Conservation (phyloP, 1,284 basidiomycete species). For the Butyriboletus appendiculatus region DNA sequence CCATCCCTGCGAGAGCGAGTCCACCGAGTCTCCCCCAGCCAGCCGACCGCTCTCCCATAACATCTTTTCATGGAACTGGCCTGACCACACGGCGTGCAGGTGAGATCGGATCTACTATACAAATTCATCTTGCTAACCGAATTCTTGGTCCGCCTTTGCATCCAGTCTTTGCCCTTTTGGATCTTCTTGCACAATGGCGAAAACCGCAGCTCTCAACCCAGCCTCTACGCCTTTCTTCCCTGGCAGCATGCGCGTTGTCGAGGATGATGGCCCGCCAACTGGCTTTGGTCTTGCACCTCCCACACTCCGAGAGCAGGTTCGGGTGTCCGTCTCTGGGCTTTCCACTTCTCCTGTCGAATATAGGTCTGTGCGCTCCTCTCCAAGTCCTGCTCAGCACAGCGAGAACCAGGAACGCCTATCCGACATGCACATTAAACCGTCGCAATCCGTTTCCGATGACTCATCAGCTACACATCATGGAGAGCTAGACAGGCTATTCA, state of each 20-base stretch:
- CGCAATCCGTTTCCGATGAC: constrained; percentile 40
- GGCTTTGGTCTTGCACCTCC: constrained; percentile 48
- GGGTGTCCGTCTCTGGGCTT: constrained; percentile 52
- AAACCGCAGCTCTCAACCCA: constrained; percentile 74
- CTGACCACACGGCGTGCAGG: constrained; percentile 26
- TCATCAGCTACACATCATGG: constrained; percentile 49
- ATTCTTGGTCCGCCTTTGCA: constrained; percentile 5
- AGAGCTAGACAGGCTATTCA: constrained; percentile 48
- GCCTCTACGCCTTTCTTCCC: constrained; percentile 83
- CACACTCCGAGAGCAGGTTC: constrained; percentile 55
- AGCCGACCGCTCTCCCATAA: not conserved
- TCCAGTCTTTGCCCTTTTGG: constrained; percentile 16
- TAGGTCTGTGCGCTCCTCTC: constrained; percentile 67
- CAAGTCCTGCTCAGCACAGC: constrained; percentile 55
- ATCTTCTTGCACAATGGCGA: constrained; percentile 55
- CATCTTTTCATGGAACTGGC: constrained; percentile 30
- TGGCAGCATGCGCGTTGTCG: constrained; percentile 55
- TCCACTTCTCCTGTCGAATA: constrained; percentile 64
- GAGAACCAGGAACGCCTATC: constrained; percentile 18
- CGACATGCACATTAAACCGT: constrained; percentile 34
- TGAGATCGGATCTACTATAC: constrained; percentile 15
- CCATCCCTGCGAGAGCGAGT: constrained; percentile 12
- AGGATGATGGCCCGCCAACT: constrained; percentile 48
- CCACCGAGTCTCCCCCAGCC: constrained; percentile 1
- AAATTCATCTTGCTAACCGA: not conserved